phyloP scores from a whole-genome alignment of 2,329 filamentous ascomycete genomes.

The Fusarium brevicatenulatum region DNA sequence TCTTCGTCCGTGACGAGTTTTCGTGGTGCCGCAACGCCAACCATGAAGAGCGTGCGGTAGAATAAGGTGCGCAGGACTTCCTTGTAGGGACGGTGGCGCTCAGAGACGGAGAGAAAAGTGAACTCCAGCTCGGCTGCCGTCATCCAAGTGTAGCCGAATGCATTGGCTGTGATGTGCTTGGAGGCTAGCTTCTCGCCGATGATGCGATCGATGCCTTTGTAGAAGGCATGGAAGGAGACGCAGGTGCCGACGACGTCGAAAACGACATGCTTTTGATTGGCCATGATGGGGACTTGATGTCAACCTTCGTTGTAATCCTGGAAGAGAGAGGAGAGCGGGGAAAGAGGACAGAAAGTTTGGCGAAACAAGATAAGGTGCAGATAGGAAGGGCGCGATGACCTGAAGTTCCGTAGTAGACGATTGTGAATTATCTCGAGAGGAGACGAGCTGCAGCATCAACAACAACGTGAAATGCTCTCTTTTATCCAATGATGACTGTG shows the following conservation, averaged over 20 bases:
- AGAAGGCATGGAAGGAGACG: neutral
- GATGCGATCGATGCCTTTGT: neutral
- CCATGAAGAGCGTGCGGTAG: neutral
- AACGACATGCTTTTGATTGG: constrained; percentile 5
- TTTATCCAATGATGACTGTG: constrained; percentile 5
- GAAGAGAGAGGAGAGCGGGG: neutral
- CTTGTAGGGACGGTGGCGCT: constrained; percentile 39
- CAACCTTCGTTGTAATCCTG: neutral
- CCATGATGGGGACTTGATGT: neutral
- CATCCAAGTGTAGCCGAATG: constrained; percentile 13
- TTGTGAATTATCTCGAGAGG: neutral
- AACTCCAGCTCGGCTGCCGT: constrained; percentile 6
- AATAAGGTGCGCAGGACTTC: constrained; percentile 41
- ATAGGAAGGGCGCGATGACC: neutral
- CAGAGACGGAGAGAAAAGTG: constrained; percentile 4
- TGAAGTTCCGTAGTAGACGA: neutral
- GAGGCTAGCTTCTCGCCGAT: neutral
- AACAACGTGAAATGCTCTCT: neutral
- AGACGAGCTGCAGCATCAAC: neutral
- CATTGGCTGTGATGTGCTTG: neutral
- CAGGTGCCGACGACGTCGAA: constrained; percentile 9
- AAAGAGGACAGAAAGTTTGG: neutral
- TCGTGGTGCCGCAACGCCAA: constrained; percentile 53
- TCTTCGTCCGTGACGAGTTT: neutral
- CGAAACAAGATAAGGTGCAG: neutral